phyloP scores from a whole-genome alignment of 2,329 filamentous ascomycete genomes.

The Orbilia javanica region DNA sequence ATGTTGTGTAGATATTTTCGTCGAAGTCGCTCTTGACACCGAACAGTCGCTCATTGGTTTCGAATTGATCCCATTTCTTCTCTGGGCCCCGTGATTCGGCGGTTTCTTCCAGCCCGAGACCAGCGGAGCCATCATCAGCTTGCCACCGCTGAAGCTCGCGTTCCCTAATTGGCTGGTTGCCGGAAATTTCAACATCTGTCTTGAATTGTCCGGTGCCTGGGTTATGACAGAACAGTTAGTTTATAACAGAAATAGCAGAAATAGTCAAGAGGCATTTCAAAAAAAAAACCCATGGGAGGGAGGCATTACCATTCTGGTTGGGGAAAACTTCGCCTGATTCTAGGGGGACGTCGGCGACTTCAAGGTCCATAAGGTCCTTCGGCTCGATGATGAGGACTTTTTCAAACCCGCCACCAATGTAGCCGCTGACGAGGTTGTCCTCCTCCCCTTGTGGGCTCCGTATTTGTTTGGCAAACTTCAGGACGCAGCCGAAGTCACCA shows the following conservation, averaged over 20 bases:
- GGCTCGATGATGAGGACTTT: slow-evolving; percentile 61
- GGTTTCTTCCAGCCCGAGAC: slow-evolving; percentile 59
- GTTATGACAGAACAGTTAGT: background rate
- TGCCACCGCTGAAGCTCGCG: slow-evolving; percentile 62
- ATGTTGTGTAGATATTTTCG: slow-evolving; percentile 93
- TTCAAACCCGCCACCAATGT: slow-evolving; percentile 61
- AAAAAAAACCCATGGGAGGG: background rate
- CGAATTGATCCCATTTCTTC: slow-evolving; percentile 89
- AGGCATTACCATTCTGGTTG: slow-evolving; percentile 49
- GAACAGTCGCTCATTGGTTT: slow-evolving; percentile 86
- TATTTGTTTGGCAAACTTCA: slow-evolving; percentile 61
- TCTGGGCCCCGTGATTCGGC: slow-evolving; percentile 41
- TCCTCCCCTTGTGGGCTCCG: slow-evolving; percentile 61
- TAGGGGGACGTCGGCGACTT: slow-evolving; percentile 59
- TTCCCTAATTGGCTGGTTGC: slow-evolving; percentile 60
- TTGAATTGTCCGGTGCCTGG: slow-evolving; percentile 59
- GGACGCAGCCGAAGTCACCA: slow-evolving; percentile 60
- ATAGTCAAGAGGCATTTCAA: background rate
- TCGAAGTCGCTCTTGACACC: slow-evolving; percentile 91
- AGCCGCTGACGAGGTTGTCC: slow-evolving; percentile 58
- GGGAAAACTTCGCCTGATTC: slow-evolving; percentile 57
- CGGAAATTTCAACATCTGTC: slow-evolving; percentile 62
- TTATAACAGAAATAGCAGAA: background rate
- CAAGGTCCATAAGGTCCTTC: slow-evolving; percentile 61
- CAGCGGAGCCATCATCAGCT: slow-evolving; percentile 59